Base-by-base conservation (phyloP, 495 filamentous ascomycete species). In the Pseudoneurospora amorphoporcata region DNA sequence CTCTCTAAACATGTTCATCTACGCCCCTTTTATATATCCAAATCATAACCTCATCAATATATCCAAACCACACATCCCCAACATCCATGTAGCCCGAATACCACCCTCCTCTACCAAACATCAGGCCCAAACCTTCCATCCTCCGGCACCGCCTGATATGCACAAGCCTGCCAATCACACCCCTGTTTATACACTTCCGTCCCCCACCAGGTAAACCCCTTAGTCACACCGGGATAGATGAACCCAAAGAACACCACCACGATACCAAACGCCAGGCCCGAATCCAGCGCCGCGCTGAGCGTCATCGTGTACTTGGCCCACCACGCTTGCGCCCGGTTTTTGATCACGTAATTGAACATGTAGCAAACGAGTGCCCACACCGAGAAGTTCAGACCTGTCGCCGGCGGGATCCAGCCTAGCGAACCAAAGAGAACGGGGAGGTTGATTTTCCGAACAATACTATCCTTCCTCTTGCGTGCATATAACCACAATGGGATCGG, bases 221-320 rank as follows among this genome's bases (percentile, higher is more conserved):
- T 80, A 86, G 89, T 83, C 82, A 79, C 87, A 47, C 92, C 90
- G 0, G 92, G 89, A 78, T 92, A 95, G 19, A 92, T 86, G 65
- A 95, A 88, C 0, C 88, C 90, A 77, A 97, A 95, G 79, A 97
- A 95, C 8, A 95, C 88, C 1, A 95, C 86, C 7, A 95, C 88
- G 3, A 94, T 87, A 0, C 90, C 90, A 75, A 93, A 90, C 4
- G 93, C 93, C 17, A 95, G 77, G 1, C 92, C 92, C 3, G 92
- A 94, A 70, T 96, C 93, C 43, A 97, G 83, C 12, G 92, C 93
- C 1, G 93, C 93, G 42, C 88, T 90, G 39, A 96, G 83, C 1
- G 92, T 94, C 91, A 94, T 94, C 19, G 91, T 94, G 79, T 97
- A 97, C 79, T 96, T 95, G 2, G 87, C 88, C 92, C 92, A 95